These are phyloP conservation scores for Phytophthora macrochlamydospora DNA, from an alignment of 352 stramenopile species.

Conservation along the genomic window DNA sequence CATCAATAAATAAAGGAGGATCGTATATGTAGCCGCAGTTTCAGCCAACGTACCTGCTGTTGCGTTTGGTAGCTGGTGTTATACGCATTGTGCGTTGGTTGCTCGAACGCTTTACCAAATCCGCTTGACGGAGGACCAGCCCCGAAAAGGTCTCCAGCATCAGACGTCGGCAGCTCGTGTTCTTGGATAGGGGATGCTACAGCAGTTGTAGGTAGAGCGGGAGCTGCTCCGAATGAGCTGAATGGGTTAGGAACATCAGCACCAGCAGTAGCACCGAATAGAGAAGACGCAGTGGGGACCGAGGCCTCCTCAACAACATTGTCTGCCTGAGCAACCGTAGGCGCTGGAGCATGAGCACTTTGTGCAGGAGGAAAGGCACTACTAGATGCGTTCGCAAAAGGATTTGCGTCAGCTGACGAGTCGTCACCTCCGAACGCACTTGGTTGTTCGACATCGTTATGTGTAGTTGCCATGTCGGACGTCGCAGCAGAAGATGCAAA, in stretches of 20 bases:
- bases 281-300: conserved; percentile 52
- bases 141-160: conserved; percentile 66
- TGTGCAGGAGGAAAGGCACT: conserved; percentile 32
- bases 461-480: conserved; percentile 20
- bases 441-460: conserved; percentile 17
- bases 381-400: conserved; percentile 41
- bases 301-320: conserved; percentile 18
- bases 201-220: conserved; percentile 8
- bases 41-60: conserved; percentile 37
- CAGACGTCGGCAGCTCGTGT: conserved; percentile 59
- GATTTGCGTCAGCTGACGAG: conserved; percentile 38
- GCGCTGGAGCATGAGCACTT: conserved; percentile 7
- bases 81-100: conserved; percentile 27
- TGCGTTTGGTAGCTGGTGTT: conserved; percentile 44
- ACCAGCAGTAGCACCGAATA: conserved; percentile 63
- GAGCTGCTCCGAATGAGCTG: conserved; percentile 37
- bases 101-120: conserved; percentile 41
- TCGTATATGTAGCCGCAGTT: not conserved
- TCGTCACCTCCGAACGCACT: conserved; percentile 32
- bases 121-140: conserved; percentile 34
- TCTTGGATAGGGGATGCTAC: conserved; percentile 23
- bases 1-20: conserved; percentile 6
- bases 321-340: conserved; percentile 13
- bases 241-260: conserved; percentile 62
- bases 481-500: conserved; percentile 37